Evolutionary conservation across 2,329 filamentous ascomycete genomes (phyloP), one percentile per base, ranked within the genome.

Genomic region (Penicillium sp.): DNA sequence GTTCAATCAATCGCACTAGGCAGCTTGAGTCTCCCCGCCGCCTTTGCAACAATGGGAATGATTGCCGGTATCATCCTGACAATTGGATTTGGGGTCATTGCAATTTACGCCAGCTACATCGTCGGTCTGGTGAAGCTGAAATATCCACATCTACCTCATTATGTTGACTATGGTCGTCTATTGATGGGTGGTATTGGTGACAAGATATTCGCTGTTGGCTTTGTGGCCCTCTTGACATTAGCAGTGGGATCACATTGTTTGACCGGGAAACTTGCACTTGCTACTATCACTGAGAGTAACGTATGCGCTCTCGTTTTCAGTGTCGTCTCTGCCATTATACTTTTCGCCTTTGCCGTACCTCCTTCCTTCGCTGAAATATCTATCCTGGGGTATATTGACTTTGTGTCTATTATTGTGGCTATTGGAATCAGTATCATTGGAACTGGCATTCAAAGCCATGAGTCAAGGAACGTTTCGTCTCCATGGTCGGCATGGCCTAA

Each of bases 1-100:
- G 78, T 79, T 47, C 78, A 80, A 59, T 76, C 78, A 24, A 78
- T 80, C 53, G 75, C 77, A 7, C 69, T 80, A 21, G 78, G 77
- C 32, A 74, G 70, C 30, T 66, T 78, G 52, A 77, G 75, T 45
- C 68, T 78, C 21, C 75, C 78, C 7, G 72, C 68, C 36, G 73
- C 75, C 23, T 78, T 78, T 46, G 75, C 75, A 2, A 75, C 68
- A 7, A 63, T 78, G 4, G 76, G 76, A 29, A 77, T 78, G 73
- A 70, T 78, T 7, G 69, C 71, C 4, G 76, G 77, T 49, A 70
- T 78, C 30, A 71, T 79, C 56, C 64, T 21, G 62, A 42, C 39
- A 21, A 42, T 79, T 8, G 75, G 75, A 17, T 46, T 73, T 7
- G 69, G 70, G 4, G 39, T 72, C 15, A 55, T 76, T 45, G 73